Base-by-base conservation (phyloP, 106 monocot genomes). In the Phalaenopsis equestris region DNA sequence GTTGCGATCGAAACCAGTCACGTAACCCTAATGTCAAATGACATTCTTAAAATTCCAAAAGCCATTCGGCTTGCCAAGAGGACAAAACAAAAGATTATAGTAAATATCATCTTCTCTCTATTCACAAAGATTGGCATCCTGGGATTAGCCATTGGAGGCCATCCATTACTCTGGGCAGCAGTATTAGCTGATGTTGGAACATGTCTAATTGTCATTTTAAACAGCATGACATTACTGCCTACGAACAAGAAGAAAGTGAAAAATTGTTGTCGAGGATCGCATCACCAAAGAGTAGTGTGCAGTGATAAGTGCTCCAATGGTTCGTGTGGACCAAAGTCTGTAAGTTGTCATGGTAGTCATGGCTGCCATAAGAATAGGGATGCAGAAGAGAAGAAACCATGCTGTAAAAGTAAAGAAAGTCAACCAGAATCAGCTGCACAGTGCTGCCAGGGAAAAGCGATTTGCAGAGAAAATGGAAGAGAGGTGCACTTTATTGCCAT, bases 141-240 rank as follows among this genome's bases (percentile, higher is more conserved):
- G 2, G 85, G 84, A 30, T 79, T 99, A 39, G 92, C 98, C 5
- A 75, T 95, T 46, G 86, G 88, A 1, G 94, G 98, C 4, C 89
- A 91, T 81, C 98, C 98, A 39, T 75, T 93, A 41, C 56, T 99
- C 1, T 94, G 98, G 98, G 98, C 98, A 37, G 98, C 98, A 1
- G 93, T 99, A 55, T 81, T 99, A 46, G 92, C 98, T 17, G 98
- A 99, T 81, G 95, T 99, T 0, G 98, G 94, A 52, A 99, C 95
- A 9, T 95, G 94, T 80, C 73, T 99, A 42, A 41, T 95, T 55
- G 98, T 94, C 43, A 93, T 94, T 48, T 75, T 88, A 57, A 94
- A 95, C 67, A 99, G 98, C 86, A 93, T 93, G 94, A 79, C 80
- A 10, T 75, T 95, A 55, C 72, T 95, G 48, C 75, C 64, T 30